These are phyloP conservation scores for Bryoglossum gracile DNA, from an alignment of 495 filamentous ascomycete genomes.

Conservation along the genomic window DNA sequence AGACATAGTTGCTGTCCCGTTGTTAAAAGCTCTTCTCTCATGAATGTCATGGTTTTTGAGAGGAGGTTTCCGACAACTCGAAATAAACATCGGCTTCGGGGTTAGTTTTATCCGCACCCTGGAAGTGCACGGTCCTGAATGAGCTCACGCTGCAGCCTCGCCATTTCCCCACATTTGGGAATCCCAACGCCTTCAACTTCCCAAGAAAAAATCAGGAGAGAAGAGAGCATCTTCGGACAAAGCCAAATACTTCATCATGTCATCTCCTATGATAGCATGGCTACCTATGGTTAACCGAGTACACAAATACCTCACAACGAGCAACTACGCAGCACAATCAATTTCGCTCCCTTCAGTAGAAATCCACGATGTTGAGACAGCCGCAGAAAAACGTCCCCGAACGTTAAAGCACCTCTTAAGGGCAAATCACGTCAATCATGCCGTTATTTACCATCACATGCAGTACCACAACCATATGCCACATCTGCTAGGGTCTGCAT, in stretches of 20 bases:
- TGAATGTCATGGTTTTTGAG: too few relatives aligned
- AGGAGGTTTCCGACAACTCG: too few relatives aligned
- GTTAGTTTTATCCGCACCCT: too few relatives aligned
- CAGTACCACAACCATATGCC: slow-evolving; percentile 82
- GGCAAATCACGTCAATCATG: slow-evolving; percentile 85
- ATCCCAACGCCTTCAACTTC: slow-evolving; percentile 16
- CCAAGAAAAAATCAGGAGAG: slow-evolving; percentile 8
- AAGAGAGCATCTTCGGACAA: background rate
- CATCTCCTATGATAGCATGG: slow-evolving; percentile 41
- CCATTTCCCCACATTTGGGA: slow-evolving; percentile 12
- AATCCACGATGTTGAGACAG: slow-evolving; percentile 70
- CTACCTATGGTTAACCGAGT: slow-evolving; percentile 41
- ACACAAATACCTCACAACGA: slow-evolving; percentile 20
- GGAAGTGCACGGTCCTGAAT: background rate
- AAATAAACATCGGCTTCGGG: too few relatives aligned
- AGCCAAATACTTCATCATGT: slow-evolving; percentile 20
- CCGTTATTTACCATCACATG: slow-evolving; percentile 70
- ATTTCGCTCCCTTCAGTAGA: slow-evolving; percentile 65
- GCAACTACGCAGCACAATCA: slow-evolving; percentile 25
- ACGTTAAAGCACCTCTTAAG: slow-evolving; percentile 84
- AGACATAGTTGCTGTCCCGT: too few relatives aligned
- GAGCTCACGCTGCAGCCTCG: slow-evolving; percentile 14
- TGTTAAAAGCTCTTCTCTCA: too few relatives aligned
- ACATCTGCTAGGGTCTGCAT: slow-evolving; percentile 80
- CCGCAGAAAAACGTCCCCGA: slow-evolving; percentile 66